Percentiles rank a stretch among this genome's conserved stretches.
Conservation (phyloP, 768 basidiomycete genomes). For the Leccinum obscurum region DNA sequence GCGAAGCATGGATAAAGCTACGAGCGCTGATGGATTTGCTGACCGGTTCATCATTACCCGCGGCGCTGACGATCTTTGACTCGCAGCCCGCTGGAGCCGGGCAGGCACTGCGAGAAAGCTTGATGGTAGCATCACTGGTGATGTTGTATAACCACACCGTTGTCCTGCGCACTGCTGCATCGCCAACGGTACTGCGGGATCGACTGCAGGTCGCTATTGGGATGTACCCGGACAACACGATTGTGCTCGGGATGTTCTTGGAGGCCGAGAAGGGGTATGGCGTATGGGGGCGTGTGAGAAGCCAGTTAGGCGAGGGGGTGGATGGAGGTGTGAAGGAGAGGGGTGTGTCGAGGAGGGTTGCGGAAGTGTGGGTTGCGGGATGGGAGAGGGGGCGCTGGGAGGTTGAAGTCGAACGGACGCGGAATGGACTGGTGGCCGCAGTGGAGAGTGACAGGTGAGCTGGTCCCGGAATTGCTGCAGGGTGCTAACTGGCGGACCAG, state of each 20-base stretch:
- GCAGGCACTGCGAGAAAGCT: conserved; percentile 43
- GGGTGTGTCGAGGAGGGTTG: conserved; percentile 54
- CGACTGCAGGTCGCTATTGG: conserved; percentile 55
- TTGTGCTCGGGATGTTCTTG: conserved; percentile 70
- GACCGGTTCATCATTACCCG: conserved; percentile 41
- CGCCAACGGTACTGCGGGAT: conserved; percentile 58
- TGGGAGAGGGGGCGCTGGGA: conserved; percentile 78
- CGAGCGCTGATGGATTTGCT: conserved; percentile 66
- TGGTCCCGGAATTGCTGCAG: too few species aligned
- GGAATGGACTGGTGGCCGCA: conserved; percentile 61
- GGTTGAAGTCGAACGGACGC: conserved; percentile 66
- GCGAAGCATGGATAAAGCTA: conserved; percentile 65
- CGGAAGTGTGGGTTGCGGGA: conserved; percentile 78
- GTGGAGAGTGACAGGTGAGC: conserved; percentile 68
- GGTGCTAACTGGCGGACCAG: conserved; percentile 38
- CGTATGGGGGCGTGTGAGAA: conserved; percentile 71
- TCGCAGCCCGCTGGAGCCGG: conserved; percentile 22
- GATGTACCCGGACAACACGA: conserved; percentile 66
- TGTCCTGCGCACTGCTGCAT: conserved; percentile 54
- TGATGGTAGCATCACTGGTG: conserved; percentile 54
- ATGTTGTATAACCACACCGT: conserved; percentile 62
- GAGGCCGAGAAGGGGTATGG: conserved; percentile 78
- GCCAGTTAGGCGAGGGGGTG: conserved; percentile 49
- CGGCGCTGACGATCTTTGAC: conserved; percentile 43
- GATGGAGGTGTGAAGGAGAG: conserved; percentile 46